These are phyloP conservation scores for Ustilago tritici DNA, from an alignment of 1,284 basidiomycete species.

Conservation along the genomic window DNA sequence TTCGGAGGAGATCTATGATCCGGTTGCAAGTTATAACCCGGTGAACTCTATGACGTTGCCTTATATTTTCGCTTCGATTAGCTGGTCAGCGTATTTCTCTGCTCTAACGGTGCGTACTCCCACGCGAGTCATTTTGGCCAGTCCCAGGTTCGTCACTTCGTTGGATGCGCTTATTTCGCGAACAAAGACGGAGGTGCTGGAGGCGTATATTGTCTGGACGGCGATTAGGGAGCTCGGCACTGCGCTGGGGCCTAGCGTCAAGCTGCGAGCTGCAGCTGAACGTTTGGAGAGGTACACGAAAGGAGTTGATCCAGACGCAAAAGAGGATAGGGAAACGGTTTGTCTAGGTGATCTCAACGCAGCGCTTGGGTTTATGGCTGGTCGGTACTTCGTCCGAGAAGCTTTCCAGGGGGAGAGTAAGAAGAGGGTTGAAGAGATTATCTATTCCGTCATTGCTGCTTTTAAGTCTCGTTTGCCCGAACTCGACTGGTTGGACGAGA, in stretches of 20 bases:
- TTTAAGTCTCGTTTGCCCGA: conserved; percentile 84
- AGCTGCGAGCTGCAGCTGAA: conserved; percentile 57
- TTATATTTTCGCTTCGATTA: conserved; percentile 77
- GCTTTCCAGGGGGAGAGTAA: conserved; percentile 86
- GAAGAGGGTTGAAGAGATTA: conserved; percentile 84
- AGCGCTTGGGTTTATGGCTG: conserved; percentile 73
- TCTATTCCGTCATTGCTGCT: conserved; percentile 84
- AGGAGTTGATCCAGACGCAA: conserved; percentile 87
- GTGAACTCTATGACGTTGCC: conserved; percentile 76
- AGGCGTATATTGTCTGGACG: conserved; percentile 80
- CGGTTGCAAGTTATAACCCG: conserved; percentile 90
- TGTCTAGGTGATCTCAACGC: conserved; percentile 72
- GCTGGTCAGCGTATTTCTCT: conserved; percentile 85
- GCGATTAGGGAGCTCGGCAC: conserved; percentile 61
- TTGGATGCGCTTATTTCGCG: conserved; percentile 79
- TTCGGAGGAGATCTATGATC: conserved; percentile 77
- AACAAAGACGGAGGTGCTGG: conserved; percentile 80
- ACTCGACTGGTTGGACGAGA: conserved; percentile 91
- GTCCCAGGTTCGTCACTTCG: conserved; percentile 81
- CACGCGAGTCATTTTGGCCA: conserved; percentile 79
- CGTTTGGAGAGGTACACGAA: conserved; percentile 80
- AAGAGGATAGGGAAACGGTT: conserved; percentile 81
- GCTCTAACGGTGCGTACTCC: conserved; percentile 76
- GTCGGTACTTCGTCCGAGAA: conserved; percentile 81
- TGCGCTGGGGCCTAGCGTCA: conserved; percentile 69